These are phyloP conservation scores for Phytophthora capsici DNA, from an alignment of 352 stramenopile genomes.

Conservation along the genomic window DNA sequence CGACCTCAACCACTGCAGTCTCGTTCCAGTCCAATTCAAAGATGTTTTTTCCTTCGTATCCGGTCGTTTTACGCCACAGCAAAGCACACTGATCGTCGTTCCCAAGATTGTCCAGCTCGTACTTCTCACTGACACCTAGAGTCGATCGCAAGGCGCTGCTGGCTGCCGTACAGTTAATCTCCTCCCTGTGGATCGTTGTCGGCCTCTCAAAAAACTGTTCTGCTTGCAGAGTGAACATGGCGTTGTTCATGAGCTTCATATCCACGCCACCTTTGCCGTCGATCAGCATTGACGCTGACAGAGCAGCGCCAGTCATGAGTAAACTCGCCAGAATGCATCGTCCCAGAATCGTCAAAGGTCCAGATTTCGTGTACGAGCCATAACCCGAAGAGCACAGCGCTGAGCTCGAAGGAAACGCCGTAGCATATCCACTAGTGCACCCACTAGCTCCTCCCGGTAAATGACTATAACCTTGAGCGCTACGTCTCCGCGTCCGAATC, in stretches of 20 bases:
- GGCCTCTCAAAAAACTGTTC: conserved; percentile 61
- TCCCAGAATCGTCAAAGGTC: conserved; percentile 33
- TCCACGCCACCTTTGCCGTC: conserved; percentile 55
- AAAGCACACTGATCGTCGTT: conserved; percentile 73
- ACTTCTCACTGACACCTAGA: conserved; percentile 51
- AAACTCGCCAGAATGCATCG: conserved; percentile 43
- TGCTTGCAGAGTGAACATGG: conserved; percentile 64
- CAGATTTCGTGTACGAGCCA: conserved; percentile 37
- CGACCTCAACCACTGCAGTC: neutral
- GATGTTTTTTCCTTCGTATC: conserved; percentile 53
- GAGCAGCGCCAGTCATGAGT: conserved; percentile 36
- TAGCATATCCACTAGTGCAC: conserved; percentile 30
- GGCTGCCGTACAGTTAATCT: conserved; percentile 72
- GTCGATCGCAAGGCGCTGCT: conserved; percentile 56
- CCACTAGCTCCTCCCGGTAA: conserved; percentile 28
- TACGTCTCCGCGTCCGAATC: conserved; percentile 29
- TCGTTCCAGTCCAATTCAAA: conserved; percentile 58
- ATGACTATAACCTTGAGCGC: conserved; percentile 24
- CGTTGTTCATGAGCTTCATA: conserved; percentile 79
- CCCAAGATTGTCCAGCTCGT: conserved; percentile 46
- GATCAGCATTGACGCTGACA: conserved; percentile 56
- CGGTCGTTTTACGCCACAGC: conserved; percentile 68
- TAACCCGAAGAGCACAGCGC: conserved; percentile 31
- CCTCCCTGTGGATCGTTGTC: conserved; percentile 45
- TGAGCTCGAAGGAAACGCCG: conserved; percentile 28